These are phyloP conservation scores for Geoglossum cookeanum DNA, from an alignment of 2,329 filamentous ascomycete species.

Conservation along the genomic window DNA sequence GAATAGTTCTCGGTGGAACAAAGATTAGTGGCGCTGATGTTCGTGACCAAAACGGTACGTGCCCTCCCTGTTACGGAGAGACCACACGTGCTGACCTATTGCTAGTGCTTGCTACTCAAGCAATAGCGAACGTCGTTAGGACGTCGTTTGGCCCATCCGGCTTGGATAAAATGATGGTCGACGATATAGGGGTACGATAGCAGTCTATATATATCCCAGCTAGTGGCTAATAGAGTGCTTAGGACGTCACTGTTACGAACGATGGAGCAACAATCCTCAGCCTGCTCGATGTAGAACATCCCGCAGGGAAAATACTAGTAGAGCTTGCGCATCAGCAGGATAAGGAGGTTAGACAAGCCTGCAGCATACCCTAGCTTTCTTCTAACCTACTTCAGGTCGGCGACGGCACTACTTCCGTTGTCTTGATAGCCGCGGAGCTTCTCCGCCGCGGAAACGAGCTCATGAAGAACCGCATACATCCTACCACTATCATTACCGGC, in stretches of 20 bases:
- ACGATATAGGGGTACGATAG: constrained; percentile 73
- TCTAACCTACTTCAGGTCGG: constrained; percentile 39
- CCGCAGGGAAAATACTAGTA: constrained; percentile 93
- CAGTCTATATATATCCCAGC: constrained; percentile 1
- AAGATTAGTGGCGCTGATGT: constrained; percentile 97
- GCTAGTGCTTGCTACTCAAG: constrained; percentile 77
- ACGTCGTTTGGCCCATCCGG: constrained; percentile 95
- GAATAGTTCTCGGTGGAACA: constrained; percentile 67
- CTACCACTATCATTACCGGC: constrained; percentile 96
- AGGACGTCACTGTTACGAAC: constrained; percentile 98
- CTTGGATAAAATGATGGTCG: constrained; percentile 99
- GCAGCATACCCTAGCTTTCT: background rate
- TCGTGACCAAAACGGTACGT: constrained; percentile 74
- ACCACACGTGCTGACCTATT: constrained; percentile 10
- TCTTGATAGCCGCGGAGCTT: constrained; percentile 91
- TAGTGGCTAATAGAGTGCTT: constrained; percentile 12
- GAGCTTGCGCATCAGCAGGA: constrained; percentile 97
- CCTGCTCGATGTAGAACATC: constrained; percentile 91
- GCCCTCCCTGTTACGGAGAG: constrained; percentile 8
- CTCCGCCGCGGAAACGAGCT: constrained; percentile 87
- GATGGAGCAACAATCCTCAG: constrained; percentile 94
- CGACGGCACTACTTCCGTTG: constrained; percentile 94
- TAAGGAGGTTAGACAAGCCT: constrained; percentile 44
- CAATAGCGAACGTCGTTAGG: constrained; percentile 97
- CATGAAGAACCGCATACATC: constrained; percentile 99